Base-by-base conservation (phyloP, 768 basidiomycete genomes). In the Phaeotremella fagi region DNA sequence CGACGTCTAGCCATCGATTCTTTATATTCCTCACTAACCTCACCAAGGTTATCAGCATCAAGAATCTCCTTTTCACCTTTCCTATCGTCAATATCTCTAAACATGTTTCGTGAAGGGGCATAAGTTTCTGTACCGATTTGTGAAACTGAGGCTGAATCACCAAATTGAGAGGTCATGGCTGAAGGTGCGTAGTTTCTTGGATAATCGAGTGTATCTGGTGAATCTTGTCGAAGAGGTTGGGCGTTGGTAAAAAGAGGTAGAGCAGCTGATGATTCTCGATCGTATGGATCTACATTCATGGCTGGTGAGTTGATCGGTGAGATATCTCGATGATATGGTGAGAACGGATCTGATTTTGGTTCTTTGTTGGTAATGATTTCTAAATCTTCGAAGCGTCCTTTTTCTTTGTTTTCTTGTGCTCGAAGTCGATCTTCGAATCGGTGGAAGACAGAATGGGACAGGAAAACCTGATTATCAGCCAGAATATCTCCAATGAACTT, bases 61-160 rank as follows among this genome's bases (percentile, higher is more conserved):
- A 94, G 76, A 3, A 83, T 81, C 63, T 94, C 90, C 77, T 91
- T 90, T 59, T 88, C 86, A 4, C 80, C 84, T 57, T 84, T 82
- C 70, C 83, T 86, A 33, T 66, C 55, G 57, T 90, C 86, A 1
- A 83, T 80, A 55, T 83, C 84, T 60, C 87, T 85, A 81, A 97
- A 95, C 92, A 95, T 97, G 64, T 95, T 95, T 27, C 89, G 77
- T 0, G 88, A 90, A 0, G 92, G 92, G 0, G 91, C 92, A 64
- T 95, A 97, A 0, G 87, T 87, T 69, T 95, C 91, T 2, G 88
- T 88, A 3, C 90, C 90, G 60, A 87, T 85, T 66, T 88, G 86
- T 0, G 88, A 90, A 42, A 79, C 79, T 0, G 88, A 90, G 42
- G 79, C 79, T 0, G 84, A 80, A 38, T 90, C 88, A 55, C 87